These are phyloP conservation scores for Kuraishia ogatae DNA, from an alignment of 805 yeast genomes.

Conservation along the genomic window DNA sequence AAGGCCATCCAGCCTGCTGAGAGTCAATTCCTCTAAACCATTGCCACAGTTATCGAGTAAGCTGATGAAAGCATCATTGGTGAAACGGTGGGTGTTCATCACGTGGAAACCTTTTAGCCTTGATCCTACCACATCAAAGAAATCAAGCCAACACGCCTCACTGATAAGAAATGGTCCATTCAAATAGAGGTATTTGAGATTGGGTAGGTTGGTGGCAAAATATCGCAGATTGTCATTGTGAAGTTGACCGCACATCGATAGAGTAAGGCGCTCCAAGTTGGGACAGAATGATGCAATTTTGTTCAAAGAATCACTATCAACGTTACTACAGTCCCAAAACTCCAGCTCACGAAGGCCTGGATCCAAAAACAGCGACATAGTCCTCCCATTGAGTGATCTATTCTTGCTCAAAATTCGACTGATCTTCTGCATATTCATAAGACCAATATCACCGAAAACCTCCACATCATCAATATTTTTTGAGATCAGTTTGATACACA, in stretches of 20 bases:
- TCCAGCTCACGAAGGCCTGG: conserved; percentile 49
- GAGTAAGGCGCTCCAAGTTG: conserved; percentile 48
- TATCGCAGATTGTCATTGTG: conserved; percentile 69
- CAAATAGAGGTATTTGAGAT: conserved; percentile 47
- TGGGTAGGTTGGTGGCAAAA: conserved; percentile 46
- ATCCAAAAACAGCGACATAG: conserved; percentile 66
- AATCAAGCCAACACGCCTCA: conserved; percentile 68
- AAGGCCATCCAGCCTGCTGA: conserved; percentile 70
- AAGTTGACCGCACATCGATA: conserved; percentile 91
- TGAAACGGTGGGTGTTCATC: conserved; percentile 77
- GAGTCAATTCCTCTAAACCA: conserved; percentile 43
- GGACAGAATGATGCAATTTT: conserved; percentile 78
- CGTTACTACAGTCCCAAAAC: conserved; percentile 89
- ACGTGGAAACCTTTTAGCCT: conserved; percentile 53
- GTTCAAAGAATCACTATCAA: conserved; percentile 55
- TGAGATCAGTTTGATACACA: conserved; percentile 64
- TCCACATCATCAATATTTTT: conserved; percentile 67
- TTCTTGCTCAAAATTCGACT: conserved; percentile 74
- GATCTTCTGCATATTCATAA: conserved; percentile 59
- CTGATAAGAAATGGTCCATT: conserved; percentile 89
- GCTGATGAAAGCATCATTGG: conserved; percentile 52
- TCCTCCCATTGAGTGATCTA: conserved; percentile 65
- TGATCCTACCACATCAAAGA: conserved; percentile 51
- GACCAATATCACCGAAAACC: conserved; percentile 80
- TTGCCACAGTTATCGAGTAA: conserved; percentile 55